Evolutionary conservation across 2,329 filamentous ascomycete species (phyloP).

Genomic region (Beauveria rudraprayagi): DNA sequence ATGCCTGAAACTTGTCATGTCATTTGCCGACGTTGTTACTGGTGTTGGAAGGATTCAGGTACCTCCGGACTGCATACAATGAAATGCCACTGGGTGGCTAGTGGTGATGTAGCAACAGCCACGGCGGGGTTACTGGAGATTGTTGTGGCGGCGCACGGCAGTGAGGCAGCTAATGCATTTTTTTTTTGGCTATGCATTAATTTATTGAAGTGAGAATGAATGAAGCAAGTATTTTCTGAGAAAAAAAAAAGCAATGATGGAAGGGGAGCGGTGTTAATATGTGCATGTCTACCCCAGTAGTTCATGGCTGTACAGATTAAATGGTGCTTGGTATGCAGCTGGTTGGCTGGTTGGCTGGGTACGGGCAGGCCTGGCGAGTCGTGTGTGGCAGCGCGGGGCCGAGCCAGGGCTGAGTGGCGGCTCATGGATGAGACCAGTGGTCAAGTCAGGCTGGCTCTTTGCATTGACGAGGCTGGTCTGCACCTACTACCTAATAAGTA

Average conservation of each 20-base stretch:
- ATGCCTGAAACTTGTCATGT: not conserved
- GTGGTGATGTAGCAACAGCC: not conserved
- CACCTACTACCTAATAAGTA: too few relatives aligned
- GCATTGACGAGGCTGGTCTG: not conserved
- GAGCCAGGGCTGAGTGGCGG: not conserved
- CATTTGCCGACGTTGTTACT: not conserved
- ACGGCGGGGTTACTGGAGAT: conserved; percentile 1
- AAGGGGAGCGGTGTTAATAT: not conserved
- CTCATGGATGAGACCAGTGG: not conserved
- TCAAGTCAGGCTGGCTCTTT: not conserved
- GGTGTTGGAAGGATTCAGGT: not conserved
- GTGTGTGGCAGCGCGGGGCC: not conserved
- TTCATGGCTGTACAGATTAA: not conserved
- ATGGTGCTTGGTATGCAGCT: too few relatives aligned
- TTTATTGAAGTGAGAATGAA: not conserved
- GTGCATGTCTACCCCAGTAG: not conserved
- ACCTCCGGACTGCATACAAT: not conserved
- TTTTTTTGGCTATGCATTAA: not conserved
- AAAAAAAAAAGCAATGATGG: not conserved
- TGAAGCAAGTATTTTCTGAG: not conserved
- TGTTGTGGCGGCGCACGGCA: not conserved
- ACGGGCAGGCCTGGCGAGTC: not conserved
- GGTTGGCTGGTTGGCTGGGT: too few relatives aligned
- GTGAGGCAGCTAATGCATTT: not conserved
- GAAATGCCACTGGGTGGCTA: conserved; percentile 2